A percentile compares a stretch with the other conserved stretches of the same genome.
Evolutionary conservation across 2,329 filamentous ascomycete genomes (phyloP).

Genomic region (Aspergillus versicolor): DNA sequence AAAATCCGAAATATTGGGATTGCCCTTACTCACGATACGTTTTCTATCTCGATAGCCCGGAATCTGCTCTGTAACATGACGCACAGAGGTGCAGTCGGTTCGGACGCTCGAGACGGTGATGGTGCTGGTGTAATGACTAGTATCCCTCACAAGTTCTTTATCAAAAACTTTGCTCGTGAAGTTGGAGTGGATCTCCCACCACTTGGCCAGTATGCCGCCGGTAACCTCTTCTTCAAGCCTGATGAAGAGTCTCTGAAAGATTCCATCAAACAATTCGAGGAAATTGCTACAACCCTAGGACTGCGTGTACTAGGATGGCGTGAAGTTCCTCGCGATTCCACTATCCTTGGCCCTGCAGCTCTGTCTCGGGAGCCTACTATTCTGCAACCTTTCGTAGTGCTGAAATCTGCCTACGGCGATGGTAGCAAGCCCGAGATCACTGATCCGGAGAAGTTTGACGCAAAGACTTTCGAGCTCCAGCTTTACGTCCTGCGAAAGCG

Average conservation of each 20-base stretch:
- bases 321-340: slow-evolving; percentile 90
- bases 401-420: slow-evolving; percentile 78
- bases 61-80: slow-evolving; percentile 99
- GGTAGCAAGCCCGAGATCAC: slow-evolving; percentile 75
- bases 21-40: slow-evolving; percentile 31
- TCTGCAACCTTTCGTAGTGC: slow-evolving; percentile 90
- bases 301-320: slow-evolving; percentile 94
- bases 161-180: slow-evolving; percentile 96
- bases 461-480: slow-evolving; percentile 84
- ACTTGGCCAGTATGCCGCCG: slow-evolving; percentile 90
- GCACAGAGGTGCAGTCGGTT: slow-evolving; percentile 96
- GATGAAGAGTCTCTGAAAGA: slow-evolving; percentile 85
- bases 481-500: slow-evolving; percentile 93
- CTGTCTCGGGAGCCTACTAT: slow-evolving; percentile 93
- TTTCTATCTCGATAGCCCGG: slow-evolving; percentile 58
- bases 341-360: slow-evolving; percentile 86
- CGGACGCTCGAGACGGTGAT: slow-evolving; percentile 95
- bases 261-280: slow-evolving; percentile 90
- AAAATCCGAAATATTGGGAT: background rate
- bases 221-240: slow-evolving; percentile 98
- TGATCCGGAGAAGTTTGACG: slow-evolving; percentile 78
- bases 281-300: slow-evolving; percentile 83
- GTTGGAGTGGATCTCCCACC: slow-evolving; percentile 83
- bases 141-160: slow-evolving; percentile 96
- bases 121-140: slow-evolving; percentile 99